These are phyloP conservation scores for Berkeleyomyces rouxiae DNA, from an alignment of 2,329 filamentous ascomycete species.

Conservation along the genomic window DNA sequence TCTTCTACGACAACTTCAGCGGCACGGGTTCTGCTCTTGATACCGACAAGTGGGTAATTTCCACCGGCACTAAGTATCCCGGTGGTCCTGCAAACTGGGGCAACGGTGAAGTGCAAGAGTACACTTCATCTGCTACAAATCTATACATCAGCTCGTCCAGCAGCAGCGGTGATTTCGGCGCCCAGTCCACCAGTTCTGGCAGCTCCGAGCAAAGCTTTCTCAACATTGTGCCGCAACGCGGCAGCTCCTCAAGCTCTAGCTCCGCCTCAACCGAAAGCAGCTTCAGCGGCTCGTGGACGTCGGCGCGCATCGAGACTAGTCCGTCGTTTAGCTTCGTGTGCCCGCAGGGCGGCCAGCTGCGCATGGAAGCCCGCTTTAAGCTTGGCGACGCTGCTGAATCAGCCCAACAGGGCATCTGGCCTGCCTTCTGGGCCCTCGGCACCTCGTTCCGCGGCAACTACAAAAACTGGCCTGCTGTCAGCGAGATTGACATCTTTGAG, in stretches of 20 bases:
- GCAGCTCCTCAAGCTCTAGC: neutral
- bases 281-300: slow-evolving; percentile 25
- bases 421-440: slow-evolving; percentile 31
- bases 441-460: slow-evolving; percentile 23
- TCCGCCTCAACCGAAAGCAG: slow-evolving; percentile 3
- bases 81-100: slow-evolving; percentile 32
- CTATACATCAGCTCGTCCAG: slow-evolving; percentile 19
- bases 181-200: neutral
- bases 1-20: slow-evolving; percentile 20
- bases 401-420: slow-evolving; percentile 28
- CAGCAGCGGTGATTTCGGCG: slow-evolving; percentile 15
- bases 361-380: slow-evolving; percentile 25
- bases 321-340: slow-evolving; percentile 22
- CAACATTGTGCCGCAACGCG: slow-evolving; percentile 10
- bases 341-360: slow-evolving; percentile 21
- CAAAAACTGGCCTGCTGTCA: slow-evolving; percentile 25
- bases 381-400: slow-evolving; percentile 19
- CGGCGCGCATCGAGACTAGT: slow-evolving; percentile 27
- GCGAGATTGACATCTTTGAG: slow-evolving; percentile 32
- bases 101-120: slow-evolving; percentile 31
- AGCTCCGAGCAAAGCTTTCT: neutral
- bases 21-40: slow-evolving; percentile 3
- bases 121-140: slow-evolving; percentile 26
- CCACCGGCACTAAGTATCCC: slow-evolving; percentile 29
- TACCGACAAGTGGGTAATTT: slow-evolving; percentile 5